Conservation (phyloP, 148 eudicot genomes). For the Vaccinium darrowii region DNA sequence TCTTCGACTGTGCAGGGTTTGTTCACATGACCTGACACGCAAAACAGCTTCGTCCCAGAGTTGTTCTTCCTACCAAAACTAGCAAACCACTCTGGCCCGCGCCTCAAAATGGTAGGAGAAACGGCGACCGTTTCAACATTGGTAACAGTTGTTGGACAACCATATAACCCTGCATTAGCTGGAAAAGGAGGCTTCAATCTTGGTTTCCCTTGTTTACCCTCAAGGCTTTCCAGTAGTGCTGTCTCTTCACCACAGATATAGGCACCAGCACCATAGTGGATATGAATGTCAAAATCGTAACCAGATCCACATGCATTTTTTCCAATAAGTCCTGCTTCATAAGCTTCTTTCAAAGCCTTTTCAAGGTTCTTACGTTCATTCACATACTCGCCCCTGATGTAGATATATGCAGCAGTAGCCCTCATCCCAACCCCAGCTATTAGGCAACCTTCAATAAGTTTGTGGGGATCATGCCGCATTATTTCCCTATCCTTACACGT, state of each 20-base stretch:
- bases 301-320: constrained; percentile 97
- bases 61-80: constrained; percentile 92
- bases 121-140: constrained; percentile 99
- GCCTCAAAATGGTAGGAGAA: constrained; percentile 84
- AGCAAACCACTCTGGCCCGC: constrained; percentile 95
- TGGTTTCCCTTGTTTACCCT: constrained; percentile 97
- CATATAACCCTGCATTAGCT: constrained; percentile 87
- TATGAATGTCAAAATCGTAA: constrained; percentile 89
- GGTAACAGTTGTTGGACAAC: constrained; percentile 92
- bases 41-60: constrained; percentile 82
- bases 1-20: constrained; percentile 98
- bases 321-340: constrained; percentile 72
- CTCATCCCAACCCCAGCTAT: constrained; percentile 96
- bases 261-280: constrained; percentile 95
- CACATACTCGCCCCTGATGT: constrained; percentile 92
- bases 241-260: constrained; percentile 98
- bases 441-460: constrained; percentile 81
- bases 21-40: constrained; percentile 91
- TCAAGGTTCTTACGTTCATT: constrained; percentile 77
- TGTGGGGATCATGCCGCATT: constrained; percentile 95
- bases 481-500: constrained; percentile 96
- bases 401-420: constrained; percentile 89
- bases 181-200: constrained; percentile 99
- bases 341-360: constrained; percentile 86
- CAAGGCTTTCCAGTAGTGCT: constrained; percentile 91